Evolutionary conservation across 2,329 filamentous ascomycete genomes (phyloP).

Genomic region (Sporothrix inflata): DNA sequence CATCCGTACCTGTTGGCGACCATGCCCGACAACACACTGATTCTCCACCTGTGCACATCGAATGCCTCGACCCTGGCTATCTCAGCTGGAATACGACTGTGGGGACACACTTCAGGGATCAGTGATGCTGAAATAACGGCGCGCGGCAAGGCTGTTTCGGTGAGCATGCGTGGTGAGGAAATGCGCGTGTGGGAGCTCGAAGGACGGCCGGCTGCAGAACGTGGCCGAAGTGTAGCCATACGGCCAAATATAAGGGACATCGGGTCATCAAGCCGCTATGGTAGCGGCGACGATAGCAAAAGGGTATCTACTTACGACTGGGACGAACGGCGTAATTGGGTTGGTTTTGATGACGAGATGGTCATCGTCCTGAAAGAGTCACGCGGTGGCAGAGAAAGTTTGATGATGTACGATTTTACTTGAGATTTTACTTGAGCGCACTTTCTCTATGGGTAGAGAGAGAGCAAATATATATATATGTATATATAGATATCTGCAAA

Average conservation of each 20-base stretch:
- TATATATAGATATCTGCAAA: background rate
- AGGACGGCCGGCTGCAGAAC: slow-evolving; percentile 46
- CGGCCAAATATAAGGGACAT: slow-evolving; percentile 40
- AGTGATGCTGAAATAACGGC: slow-evolving; percentile 83
- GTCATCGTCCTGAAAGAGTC: slow-evolving; percentile 83
- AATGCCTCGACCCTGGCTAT: slow-evolving; percentile 68
- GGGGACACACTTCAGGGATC: slow-evolving; percentile 90
- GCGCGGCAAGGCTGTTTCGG: slow-evolving; percentile 86
- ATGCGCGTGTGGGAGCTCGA: slow-evolving; percentile 90
- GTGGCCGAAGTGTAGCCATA: slow-evolving; percentile 56
- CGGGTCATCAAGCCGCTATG: background rate
- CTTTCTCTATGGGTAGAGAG: too few species aligned
- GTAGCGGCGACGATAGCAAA: background rate
- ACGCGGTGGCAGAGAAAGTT: slow-evolving; percentile 66
- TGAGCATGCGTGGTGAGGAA: slow-evolving; percentile 77
- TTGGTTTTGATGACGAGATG: slow-evolving; percentile 90
- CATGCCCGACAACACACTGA: slow-evolving; percentile 84
- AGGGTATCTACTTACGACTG: slow-evolving; percentile 38
- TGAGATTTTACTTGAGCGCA: slow-evolving; percentile 40
- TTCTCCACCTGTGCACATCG: slow-evolving; percentile 79
- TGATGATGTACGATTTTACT: slow-evolving; percentile 88
- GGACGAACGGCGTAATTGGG: slow-evolving; percentile 63
- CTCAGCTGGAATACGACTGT: slow-evolving; percentile 74
- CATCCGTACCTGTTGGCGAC: slow-evolving; percentile 87
- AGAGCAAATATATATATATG: background rate